These are phyloP conservation scores for Agaricus blazei DNA, from an alignment of 768 basidiomycete genomes.

Conservation along the genomic window DNA sequence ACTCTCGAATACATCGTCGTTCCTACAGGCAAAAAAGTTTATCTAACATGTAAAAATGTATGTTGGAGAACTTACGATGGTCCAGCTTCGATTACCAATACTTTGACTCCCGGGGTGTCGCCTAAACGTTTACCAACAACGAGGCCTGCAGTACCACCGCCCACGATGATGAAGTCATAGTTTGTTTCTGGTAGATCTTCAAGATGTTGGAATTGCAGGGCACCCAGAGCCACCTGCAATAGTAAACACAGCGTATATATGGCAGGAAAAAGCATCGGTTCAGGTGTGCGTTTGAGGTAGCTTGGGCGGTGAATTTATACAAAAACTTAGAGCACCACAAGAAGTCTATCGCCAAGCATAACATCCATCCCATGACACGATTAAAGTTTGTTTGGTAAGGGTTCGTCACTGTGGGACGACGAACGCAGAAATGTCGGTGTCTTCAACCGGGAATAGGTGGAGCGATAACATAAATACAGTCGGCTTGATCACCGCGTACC, in stretches of 20 bases:
- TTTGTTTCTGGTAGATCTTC: background rate
- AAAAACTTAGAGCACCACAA: no score
- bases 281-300: no score
- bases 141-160: constrained; percentile 11
- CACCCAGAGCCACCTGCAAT: background rate
- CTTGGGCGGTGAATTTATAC: no score
- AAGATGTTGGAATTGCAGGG: constrained; percentile 2
- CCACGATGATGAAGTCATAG: constrained; percentile 2
- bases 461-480: no score
- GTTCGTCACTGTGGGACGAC: no score
- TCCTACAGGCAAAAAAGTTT: background rate
- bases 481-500: no score
- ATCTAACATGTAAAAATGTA: no score
- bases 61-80: constrained; percentile 6
- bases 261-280: background rate
- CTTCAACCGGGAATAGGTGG: no score
- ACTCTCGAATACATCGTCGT: constrained; percentile 4
- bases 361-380: no score
- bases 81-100: constrained; percentile 13
- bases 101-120: constrained; percentile 8
- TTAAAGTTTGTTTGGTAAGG: no score
- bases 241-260: background rate
- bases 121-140: constrained; percentile 8
- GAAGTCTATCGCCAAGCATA: no score
- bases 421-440: no score